Evolutionary conservation across 2,329 filamentous ascomycete species (phyloP).

Genomic region (Stemphylium lycopersici): DNA sequence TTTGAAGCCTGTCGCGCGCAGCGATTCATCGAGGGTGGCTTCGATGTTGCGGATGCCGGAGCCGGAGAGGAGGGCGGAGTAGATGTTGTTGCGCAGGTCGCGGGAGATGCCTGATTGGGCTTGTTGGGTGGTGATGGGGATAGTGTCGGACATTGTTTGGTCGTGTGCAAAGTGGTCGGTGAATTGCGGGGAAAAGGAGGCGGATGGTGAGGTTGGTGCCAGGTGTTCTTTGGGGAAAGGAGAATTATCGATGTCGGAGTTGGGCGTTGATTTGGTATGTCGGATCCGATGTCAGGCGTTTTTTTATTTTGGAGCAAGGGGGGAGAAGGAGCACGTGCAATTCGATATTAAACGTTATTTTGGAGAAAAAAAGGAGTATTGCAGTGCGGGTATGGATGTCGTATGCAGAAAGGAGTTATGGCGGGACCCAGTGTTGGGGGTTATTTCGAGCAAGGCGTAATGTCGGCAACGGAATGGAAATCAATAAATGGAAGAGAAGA

Average conservation of each 20-base stretch:
- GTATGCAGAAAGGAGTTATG: neutral
- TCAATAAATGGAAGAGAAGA: neutral
- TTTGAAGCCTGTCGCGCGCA: slow-evolving; percentile 65
- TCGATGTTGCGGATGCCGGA: slow-evolving; percentile 63
- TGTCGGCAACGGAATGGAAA: neutral
- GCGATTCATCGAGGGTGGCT: slow-evolving; percentile 58
- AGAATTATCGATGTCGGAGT: neutral
- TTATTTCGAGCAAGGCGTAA: neutral
- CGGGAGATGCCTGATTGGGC: slow-evolving; percentile 52
- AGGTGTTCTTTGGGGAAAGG: neutral
- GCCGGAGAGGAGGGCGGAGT: slow-evolving; percentile 54
- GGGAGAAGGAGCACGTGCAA: neutral
- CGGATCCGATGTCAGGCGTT: neutral
- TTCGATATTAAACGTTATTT: no score
- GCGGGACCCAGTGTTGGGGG: neutral
- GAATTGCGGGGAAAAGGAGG: no score
- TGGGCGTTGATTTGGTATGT: neutral
- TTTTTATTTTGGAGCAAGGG: neutral
- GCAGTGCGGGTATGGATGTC: neutral
- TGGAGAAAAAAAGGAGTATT: neutral
- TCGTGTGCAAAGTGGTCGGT: no score
- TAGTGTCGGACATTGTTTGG: slow-evolving; percentile 14
- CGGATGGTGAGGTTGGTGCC: no score
- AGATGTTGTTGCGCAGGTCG: slow-evolving; percentile 51
- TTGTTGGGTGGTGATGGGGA: slow-evolving; percentile 42